Evolutionary conservation across 208 protist species (phyloP).

Genomic region (Sergeia podlipaevii): DNA sequence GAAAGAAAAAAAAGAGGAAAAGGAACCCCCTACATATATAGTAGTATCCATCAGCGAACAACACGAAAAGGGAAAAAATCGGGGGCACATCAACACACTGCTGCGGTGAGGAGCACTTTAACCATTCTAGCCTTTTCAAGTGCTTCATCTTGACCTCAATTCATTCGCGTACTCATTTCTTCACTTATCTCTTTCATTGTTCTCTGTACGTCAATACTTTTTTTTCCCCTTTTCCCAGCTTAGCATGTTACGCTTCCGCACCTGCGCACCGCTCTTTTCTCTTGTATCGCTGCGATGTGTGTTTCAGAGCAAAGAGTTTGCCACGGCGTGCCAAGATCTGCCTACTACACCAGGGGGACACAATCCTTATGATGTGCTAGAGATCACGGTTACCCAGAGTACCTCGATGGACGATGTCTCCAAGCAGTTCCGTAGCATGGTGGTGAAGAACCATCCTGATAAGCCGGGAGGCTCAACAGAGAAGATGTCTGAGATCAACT

Average conservation of each 20-base stretch:
- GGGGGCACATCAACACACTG: too few species aligned
- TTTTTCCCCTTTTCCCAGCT: too few species aligned
- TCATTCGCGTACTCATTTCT: too few species aligned
- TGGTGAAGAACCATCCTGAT: slow-evolving; percentile 87
- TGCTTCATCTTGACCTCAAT: too few species aligned
- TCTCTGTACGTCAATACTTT: neutral
- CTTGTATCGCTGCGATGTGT: slow-evolving; percentile 29
- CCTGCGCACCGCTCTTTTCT: slow-evolving; percentile 3
- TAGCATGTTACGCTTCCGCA: slow-evolving; percentile 25
- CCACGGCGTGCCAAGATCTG: slow-evolving; percentile 64
- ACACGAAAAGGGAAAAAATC: too few species aligned
- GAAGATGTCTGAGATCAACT: slow-evolving; percentile 88
- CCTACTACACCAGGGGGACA: slow-evolving; percentile 77
- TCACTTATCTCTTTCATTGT: neutral
- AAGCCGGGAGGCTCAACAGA: slow-evolving; percentile 85
- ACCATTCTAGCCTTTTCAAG: too few species aligned
- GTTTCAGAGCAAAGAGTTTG: slow-evolving; percentile 80
- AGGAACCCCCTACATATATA: too few species aligned
- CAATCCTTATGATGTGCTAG: slow-evolving; percentile 90
- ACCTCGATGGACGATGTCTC: slow-evolving; percentile 81
- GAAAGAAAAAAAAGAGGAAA: neutral
- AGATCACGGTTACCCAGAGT: slow-evolving; percentile 66
- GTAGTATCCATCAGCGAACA: too few species aligned
- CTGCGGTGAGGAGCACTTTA: too few species aligned
- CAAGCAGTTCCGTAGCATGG: slow-evolving; percentile 83